Conservation (phyloP, 1,139 yeast genomes). For the Saccharomyces hybrid region DNA sequence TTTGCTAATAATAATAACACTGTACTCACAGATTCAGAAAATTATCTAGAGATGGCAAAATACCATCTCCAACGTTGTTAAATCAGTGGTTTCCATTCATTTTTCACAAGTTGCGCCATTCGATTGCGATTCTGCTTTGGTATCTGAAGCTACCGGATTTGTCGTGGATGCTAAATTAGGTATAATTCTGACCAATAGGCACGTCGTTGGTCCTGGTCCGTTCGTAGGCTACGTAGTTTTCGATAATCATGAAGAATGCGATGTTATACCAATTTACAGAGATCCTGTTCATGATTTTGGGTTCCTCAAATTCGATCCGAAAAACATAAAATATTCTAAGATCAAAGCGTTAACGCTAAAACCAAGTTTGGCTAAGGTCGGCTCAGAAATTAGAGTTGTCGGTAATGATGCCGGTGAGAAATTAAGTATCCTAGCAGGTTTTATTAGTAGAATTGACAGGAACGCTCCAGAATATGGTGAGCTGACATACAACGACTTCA, state of each 20-base stretch:
- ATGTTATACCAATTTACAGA: slow-evolving; percentile 71
- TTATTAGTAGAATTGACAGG: slow-evolving; percentile 83
- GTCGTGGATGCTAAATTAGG: slow-evolving; percentile 83
- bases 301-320: slow-evolving; percentile 67
- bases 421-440: slow-evolving; percentile 79
- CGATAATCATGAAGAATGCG: slow-evolving; percentile 91
- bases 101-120: slow-evolving; percentile 80
- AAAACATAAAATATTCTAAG: slow-evolving; percentile 62
- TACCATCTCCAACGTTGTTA: slow-evolving; percentile 75
- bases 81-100: slow-evolving; percentile 82
- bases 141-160: slow-evolving; percentile 90
- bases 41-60: slow-evolving; percentile 57
- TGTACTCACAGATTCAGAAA: slow-evolving; percentile 13
- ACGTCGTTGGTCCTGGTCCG: slow-evolving; percentile 93
- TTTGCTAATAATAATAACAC: neutral
- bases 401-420: slow-evolving; percentile 98
- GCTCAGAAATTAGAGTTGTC: slow-evolving; percentile 86
- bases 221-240: slow-evolving; percentile 85
- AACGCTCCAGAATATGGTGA: slow-evolving; percentile 93
- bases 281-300: slow-evolving; percentile 88
- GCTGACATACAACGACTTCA: slow-evolving; percentile 86
- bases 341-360: slow-evolving; percentile 57
- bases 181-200: slow-evolving; percentile 81
- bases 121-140: slow-evolving; percentile 76
- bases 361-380: slow-evolving; percentile 81